Conservation (phyloP, 2,329 filamentous ascomycete species). For the Xylaria sp. region DNA sequence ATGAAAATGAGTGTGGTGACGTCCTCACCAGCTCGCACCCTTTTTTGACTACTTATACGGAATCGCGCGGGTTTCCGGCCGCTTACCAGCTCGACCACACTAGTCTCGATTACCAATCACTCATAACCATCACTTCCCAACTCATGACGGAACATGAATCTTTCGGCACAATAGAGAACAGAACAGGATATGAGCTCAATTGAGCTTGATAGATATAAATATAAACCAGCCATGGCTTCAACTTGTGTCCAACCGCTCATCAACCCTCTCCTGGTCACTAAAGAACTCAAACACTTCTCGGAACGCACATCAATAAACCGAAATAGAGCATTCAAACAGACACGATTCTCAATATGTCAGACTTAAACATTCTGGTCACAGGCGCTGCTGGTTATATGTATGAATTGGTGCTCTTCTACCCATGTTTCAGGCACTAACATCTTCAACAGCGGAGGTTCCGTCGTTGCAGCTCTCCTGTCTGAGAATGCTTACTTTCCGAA, state of each 20-base stretch:
- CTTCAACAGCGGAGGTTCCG: slow-evolving; percentile 47
- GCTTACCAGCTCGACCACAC: slow-evolving; percentile 7
- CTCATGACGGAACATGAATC: not conserved
- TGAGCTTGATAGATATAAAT: not conserved
- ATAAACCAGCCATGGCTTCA: slow-evolving; percentile 8
- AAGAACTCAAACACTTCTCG: not conserved
- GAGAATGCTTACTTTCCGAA: slow-evolving; percentile 41
- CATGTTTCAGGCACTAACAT: not conserved
- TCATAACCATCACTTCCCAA: not conserved
- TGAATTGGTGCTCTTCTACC: not conserved
- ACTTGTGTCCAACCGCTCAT: not conserved
- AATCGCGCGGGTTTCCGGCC: slow-evolving; percentile 42
- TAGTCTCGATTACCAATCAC: slow-evolving; percentile 18
- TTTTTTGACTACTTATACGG: slow-evolving; percentile 21
- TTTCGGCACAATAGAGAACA: not conserved
- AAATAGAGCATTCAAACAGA: not conserved
- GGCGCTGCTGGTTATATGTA: slow-evolving; percentile 43
- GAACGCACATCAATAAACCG: not conserved
- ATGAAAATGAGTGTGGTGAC: not conserved
- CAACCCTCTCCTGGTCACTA: not conserved
- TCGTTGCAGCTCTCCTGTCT: slow-evolving; percentile 50
- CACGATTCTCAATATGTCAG: slow-evolving; percentile 28
- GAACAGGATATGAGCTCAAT: not conserved
- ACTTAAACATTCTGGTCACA: slow-evolving; percentile 44
- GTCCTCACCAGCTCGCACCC: not conserved